phyloP scores from a whole-genome alignment of 495 filamentous ascomycete genomes.

The Mycothermus thermophilus region DNA sequence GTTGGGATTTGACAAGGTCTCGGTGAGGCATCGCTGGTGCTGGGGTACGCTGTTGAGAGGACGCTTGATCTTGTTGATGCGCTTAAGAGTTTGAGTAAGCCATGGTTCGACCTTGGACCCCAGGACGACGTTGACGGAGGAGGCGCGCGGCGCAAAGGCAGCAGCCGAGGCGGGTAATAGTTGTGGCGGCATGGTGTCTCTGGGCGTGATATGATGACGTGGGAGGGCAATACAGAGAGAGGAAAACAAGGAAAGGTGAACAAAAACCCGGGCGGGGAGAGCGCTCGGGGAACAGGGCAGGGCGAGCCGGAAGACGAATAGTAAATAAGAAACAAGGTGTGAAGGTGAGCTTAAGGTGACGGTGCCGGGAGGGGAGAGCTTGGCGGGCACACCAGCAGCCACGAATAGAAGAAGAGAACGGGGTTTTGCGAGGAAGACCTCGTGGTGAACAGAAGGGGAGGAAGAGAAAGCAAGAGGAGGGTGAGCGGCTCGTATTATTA shows the following conservation, averaged over 20 bases:
- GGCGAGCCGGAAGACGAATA: constrained; percentile 40
- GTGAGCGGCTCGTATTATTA: constrained; percentile 30
- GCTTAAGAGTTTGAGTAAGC: constrained; percentile 92
- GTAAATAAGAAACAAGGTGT: constrained; percentile 35
- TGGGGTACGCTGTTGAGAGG: constrained; percentile 95
- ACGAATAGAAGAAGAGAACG: constrained; percentile 39
- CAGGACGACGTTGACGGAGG: constrained; percentile 90
- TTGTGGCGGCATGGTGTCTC: constrained; percentile 67
- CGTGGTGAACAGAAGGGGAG: constrained; percentile 28
- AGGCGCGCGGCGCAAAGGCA: constrained; percentile 82
- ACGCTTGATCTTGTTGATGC: constrained; percentile 94
- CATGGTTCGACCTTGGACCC: constrained; percentile 91
- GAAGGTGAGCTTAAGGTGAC: constrained; percentile 31
- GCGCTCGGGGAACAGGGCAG: constrained; percentile 32
- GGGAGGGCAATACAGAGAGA: constrained; percentile 11
- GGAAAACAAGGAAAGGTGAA: constrained; percentile 15
- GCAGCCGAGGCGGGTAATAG: constrained; percentile 90
- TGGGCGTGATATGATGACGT: constrained; percentile 12
- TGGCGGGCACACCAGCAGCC: constrained; percentile 41
- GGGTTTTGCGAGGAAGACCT: constrained; percentile 28
- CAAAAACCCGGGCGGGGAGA: constrained; percentile 35
- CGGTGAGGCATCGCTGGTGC: constrained; percentile 91
- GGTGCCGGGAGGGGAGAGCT: constrained; percentile 31
- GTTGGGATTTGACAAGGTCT: constrained; percentile 79
- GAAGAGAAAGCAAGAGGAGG: constrained; percentile 19